These are phyloP conservation scores for Ampelocalamus luodianensis DNA, from an alignment of 176 grass and related monocot species.

Conservation along the genomic window DNA sequence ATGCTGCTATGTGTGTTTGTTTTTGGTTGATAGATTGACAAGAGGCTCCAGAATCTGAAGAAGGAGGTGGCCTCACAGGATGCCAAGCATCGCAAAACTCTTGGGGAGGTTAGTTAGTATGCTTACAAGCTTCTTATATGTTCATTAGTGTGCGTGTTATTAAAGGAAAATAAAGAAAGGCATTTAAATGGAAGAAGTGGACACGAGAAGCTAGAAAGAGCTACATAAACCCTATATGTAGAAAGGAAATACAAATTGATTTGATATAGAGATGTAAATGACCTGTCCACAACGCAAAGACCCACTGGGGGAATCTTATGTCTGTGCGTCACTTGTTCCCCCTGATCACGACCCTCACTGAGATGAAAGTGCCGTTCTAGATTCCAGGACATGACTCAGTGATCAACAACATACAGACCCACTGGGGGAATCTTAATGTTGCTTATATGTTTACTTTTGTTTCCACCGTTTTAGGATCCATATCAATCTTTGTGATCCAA, in stretches of 20 bases:
- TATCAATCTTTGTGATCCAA: neutral
- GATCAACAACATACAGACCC: neutral
- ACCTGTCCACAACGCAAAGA: neutral
- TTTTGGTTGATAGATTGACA: constrained; percentile 73
- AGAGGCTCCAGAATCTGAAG: constrained; percentile 93
- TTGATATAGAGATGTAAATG: neutral
- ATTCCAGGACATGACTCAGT: neutral
- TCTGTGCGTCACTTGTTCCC: neutral
- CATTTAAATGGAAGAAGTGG: neutral
- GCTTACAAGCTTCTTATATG: constrained; percentile 3
- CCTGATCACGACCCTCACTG: neutral
- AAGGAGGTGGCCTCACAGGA: constrained; percentile 90
- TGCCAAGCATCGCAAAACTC: constrained; percentile 86
- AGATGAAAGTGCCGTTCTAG: neutral
- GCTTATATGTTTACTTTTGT: neutral
- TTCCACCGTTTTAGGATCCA: neutral
- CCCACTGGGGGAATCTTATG: neutral
- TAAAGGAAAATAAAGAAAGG: neutral
- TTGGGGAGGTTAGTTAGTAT: constrained; percentile 69
- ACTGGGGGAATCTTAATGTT: neutral
- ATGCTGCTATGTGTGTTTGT: neutral
- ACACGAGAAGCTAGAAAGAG: neutral
- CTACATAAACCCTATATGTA: neutral
- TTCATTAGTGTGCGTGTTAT: constrained; percentile 5
- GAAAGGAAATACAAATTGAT: neutral